Evolutionary conservation across 1,284 basidiomycete genomes (phyloP).

Genomic region (Cryptococcus sp.): DNA sequence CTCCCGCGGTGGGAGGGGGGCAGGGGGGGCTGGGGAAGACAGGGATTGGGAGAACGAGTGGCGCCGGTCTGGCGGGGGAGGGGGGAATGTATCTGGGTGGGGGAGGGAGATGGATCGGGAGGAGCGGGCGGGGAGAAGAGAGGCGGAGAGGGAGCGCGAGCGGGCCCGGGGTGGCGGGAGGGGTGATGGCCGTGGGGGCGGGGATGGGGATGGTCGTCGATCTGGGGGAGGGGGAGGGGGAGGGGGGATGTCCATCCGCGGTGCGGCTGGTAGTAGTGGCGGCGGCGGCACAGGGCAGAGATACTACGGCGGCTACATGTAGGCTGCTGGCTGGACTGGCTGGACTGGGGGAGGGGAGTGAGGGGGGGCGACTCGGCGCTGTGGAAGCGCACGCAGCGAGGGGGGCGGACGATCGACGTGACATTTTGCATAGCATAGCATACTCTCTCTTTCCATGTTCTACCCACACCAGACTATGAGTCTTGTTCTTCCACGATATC

Average conservation of each 20-base stretch:
- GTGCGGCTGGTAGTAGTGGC: background rate
- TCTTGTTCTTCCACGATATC: too few species aligned
- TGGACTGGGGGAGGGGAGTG: too few species aligned
- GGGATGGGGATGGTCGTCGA: background rate
- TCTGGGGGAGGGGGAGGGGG: background rate
- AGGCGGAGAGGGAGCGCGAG: constrained; percentile 2
- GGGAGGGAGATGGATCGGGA: constrained; percentile 23
- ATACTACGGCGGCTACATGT: constrained; percentile 21
- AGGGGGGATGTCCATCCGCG: background rate
- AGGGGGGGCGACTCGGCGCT: too few species aligned
- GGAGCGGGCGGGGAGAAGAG: constrained; percentile 9
- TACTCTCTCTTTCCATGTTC: too few species aligned
- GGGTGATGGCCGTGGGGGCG: background rate
- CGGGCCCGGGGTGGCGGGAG: background rate
- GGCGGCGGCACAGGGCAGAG: constrained; percentile 14
- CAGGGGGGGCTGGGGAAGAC: constrained; percentile 7
- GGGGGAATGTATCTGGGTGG: constrained; percentile 28
- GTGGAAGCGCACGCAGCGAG: too few species aligned
- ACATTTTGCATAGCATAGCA: too few species aligned
- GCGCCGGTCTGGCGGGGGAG: constrained; percentile 21
- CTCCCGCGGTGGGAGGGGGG: too few species aligned
- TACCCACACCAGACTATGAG: too few species aligned
- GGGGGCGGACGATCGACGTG: too few species aligned
- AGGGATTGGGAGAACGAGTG: constrained; percentile 29
- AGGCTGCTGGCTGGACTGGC: too few species aligned